Conservation (phyloP, 805 yeast genomes). For the Schizosaccharomyces lindneri region DNA sequence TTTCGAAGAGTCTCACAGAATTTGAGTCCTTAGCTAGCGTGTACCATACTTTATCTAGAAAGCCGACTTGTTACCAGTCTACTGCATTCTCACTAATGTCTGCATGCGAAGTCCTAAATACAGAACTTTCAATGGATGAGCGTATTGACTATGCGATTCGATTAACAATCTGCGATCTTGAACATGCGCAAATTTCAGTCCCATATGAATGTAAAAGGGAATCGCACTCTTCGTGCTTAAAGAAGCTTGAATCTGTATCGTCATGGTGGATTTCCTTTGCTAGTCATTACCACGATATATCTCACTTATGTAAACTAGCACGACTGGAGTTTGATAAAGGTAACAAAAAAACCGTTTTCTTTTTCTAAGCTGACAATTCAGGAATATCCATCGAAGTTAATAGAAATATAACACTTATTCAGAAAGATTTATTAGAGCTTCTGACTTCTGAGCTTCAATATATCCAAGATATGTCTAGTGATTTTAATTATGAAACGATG, state of each 20-base stretch:
- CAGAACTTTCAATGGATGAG: not conserved
- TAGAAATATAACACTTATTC: not conserved
- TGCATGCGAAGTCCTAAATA: not conserved
- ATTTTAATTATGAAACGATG: too few species aligned
- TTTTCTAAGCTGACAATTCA: not conserved
- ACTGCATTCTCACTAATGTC: not conserved
- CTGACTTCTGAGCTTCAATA: not conserved
- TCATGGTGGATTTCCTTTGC: not conserved
- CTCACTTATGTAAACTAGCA: not conserved
- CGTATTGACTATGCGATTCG: not conserved
- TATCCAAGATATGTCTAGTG: not conserved
- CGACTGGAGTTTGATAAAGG: not conserved
- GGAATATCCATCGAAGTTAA: not conserved
- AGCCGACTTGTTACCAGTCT: not conserved
- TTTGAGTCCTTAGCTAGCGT: not conserved
- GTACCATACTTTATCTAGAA: not conserved
- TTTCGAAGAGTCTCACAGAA: not conserved
- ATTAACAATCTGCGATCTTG: not conserved
- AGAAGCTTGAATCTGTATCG: not conserved
- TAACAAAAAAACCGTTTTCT: not conserved
- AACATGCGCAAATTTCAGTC: not conserved
- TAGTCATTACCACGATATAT: not conserved
- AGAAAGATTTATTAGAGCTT: not conserved
- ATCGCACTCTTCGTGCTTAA: not conserved
- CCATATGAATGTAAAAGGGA: not conserved